Evolutionary conservation across 2,329 filamentous ascomycete genomes (phyloP).

Genomic region (Epichloe hybrida): DNA sequence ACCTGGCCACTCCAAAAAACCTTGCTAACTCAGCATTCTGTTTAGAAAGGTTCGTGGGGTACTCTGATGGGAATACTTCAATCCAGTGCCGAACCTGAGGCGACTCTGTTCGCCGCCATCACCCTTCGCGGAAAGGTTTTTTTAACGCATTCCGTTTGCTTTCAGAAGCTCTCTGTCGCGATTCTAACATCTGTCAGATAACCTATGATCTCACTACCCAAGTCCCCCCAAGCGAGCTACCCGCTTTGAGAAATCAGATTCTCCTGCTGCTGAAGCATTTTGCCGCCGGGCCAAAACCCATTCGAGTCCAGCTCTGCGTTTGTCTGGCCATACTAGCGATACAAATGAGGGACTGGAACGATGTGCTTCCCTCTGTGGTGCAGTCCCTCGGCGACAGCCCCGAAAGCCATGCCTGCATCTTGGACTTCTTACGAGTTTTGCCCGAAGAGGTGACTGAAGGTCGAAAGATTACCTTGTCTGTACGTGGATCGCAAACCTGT

Average conservation of each 20-base stretch:
- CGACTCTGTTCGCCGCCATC: constrained; percentile 89
- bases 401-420: constrained; percentile 69
- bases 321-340: constrained; percentile 91
- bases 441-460: constrained; percentile 98
- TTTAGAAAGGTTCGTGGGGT: constrained; percentile 78
- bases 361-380: constrained; percentile 75
- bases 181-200: constrained; percentile 46
- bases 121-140: constrained; percentile 92
- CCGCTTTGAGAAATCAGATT: constrained; percentile 70
- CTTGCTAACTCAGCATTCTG: constrained; percentile 2
- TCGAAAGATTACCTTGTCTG: constrained; percentile 97
- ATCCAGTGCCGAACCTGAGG: constrained; percentile 66
- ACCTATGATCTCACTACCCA: constrained; percentile 85
- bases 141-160: background rate
- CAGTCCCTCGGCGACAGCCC: constrained; percentile 62
- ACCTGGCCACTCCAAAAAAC: background rate
- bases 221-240: constrained; percentile 59
- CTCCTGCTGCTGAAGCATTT: constrained; percentile 70
- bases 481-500: constrained; percentile 59
- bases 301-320: constrained; percentile 84
- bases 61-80: constrained; percentile 78
- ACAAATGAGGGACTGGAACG: constrained; percentile 91
- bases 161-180: too few species aligned
- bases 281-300: constrained; percentile 68
- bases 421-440: constrained; percentile 93